Base-by-base conservation (phyloP, 2,329 filamentous ascomycete genomes). In the Talaromyces sp. region DNA sequence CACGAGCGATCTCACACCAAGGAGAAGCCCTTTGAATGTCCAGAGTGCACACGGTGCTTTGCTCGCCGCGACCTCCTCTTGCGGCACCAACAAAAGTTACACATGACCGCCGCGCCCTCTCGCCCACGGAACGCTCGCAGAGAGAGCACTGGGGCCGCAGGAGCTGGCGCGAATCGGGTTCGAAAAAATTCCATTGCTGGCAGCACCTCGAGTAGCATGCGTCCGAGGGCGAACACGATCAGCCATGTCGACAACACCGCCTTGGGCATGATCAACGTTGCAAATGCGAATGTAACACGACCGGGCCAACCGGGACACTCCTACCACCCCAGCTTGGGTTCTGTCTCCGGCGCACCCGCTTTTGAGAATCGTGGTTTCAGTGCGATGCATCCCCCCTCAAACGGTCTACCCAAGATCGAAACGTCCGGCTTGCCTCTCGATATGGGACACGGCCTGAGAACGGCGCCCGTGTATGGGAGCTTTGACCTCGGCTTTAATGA, bases 1-100 rank as follows among this genome's bases (percentile, higher is more conserved):
- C 94, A 99, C 76, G 94, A 97, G 78, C 86, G 94, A 64, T 96
- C 92, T n/a, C 92, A 97, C 74, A 97, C 92, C 51, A 97, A 99
- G 75, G 92, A 99, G 79, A 99, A 99, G 81, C 94, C 94, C 0
- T 99, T 99, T 69, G 92, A 97, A 76, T 99, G 94, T 70, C 91
- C 91, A 29, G 91, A 97, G 75, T 99, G 94, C 76, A 85, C 91
- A 41, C 82, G 94, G 77, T 97, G 94, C 78, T 99, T 99, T 77
- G 94, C 94, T 62, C 87, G 94, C 63, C 87, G 94, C 66, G 94
- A 99, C 75, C 78, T 99, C 66, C 83, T 99, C 59, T 80, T 99
- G 66, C 87, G 94, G 62, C 94, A 99, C 77, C 94, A 99, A 82
- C 94, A 99, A 81, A 99, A 99, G 81, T 84, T 99, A 54, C 94